phyloP scores from a whole-genome alignment of 2,329 filamentous ascomycete genomes.

The Neofusicoccum laricinum region DNA sequence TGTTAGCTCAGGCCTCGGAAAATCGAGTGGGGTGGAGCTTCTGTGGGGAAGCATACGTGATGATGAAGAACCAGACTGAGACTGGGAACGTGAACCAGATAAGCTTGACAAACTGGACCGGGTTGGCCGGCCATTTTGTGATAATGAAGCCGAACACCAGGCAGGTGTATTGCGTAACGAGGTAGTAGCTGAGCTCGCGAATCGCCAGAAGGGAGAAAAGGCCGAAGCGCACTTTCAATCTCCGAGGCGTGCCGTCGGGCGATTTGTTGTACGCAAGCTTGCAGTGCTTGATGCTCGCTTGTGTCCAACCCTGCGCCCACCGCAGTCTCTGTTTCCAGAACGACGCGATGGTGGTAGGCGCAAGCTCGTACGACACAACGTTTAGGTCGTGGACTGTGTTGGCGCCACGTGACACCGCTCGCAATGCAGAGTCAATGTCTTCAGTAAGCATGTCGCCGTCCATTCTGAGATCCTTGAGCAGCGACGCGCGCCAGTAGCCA shows the following conservation, averaged over 20 bases:
- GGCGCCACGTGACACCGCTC: constrained; percentile 44
- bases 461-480: constrained; percentile 48
- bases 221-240: constrained; percentile 40
- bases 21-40: not conserved
- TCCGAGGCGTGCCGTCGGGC: constrained; percentile 24
- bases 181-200: constrained; percentile 48
- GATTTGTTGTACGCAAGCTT: constrained; percentile 42
- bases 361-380: constrained; percentile 48
- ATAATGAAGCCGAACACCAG: constrained; percentile 47
- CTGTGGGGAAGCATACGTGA: constrained; percentile 34
- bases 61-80: constrained; percentile 47
- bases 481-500: constrained; percentile 47
- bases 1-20: constrained; percentile 6
- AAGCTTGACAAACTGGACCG: constrained; percentile 36
- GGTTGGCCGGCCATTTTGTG: constrained; percentile 41
- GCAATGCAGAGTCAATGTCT: constrained; percentile 49
- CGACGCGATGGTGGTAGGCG: constrained; percentile 42
- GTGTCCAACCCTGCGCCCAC: constrained; percentile 52
- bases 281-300: constrained; percentile 45
- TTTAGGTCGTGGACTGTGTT: constrained; percentile 49
- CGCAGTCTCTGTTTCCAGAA: constrained; percentile 52
- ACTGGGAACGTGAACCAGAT: constrained; percentile 50
- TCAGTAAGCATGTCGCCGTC: constrained; percentile 51
- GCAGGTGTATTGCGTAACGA: constrained; percentile 49
- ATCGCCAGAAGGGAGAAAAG: constrained; percentile 46